Evolutionary conservation across 768 basidiomycete species (phyloP), one percentile per base, ranked within the genome.

Genomic region (Hirschioporus abietinus): DNA sequence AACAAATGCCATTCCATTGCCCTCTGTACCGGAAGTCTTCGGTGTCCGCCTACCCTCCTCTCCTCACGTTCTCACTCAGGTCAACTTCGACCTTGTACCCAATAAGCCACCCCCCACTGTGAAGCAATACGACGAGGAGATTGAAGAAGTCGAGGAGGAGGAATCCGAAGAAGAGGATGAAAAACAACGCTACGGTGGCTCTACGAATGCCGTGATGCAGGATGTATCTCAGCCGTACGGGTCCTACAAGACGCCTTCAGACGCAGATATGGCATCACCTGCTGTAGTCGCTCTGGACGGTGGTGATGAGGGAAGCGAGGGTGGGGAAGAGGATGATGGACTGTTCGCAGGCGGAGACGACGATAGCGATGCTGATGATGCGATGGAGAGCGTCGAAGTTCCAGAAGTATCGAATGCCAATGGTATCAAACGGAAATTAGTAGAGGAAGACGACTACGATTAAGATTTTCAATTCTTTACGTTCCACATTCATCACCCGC

Each of bases 381-480:
- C 81, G 1, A 92, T 92, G 91, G 91, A 92, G 69, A 90, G 92
- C 18, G 68, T 86, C 91, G 3, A 84, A 88, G 71, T 77, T 25
- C 83, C 87, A 1, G 72, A 78, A 58, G 69, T 81, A 58, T 79
- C 78, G 7, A 80, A 83, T n/a, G 72, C 82, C 12, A 88, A 88
- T 67, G 91, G 89, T 25, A 79, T 86, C 63, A 92, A 91, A 74
- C 82, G 92, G 57, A 92, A 93, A 75, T 77, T 93, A 62, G 88
- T 92, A 1, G 92, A 94, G 73, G 92, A 93, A 71, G 92, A 94
- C 69, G 92, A 94, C 72, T 94, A 94, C 69, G 92, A 93, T 74
- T 91, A 78, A 74, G 60, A n/a, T 58, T 34, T 15, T 24, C 9
- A 12, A 18, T 61, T 61, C 60, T 34, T 61, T 3, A 18, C 15